phyloP scores from a whole-genome alignment of 148 eudicot genomes.

The Persicaria maculosa region DNA sequence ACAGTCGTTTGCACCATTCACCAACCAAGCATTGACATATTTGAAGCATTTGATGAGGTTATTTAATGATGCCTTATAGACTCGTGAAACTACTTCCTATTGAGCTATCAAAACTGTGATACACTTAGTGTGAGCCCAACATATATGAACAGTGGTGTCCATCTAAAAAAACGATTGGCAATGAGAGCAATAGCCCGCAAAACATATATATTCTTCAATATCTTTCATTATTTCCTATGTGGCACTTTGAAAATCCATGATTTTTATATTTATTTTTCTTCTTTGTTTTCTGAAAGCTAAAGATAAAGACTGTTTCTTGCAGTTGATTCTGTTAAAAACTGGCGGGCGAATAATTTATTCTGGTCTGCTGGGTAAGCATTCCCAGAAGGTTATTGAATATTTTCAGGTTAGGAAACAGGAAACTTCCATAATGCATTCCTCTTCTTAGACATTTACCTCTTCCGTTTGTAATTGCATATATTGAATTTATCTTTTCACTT shows the following conservation, averaged over 20 bases:
- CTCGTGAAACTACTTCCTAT: no score
- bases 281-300: background rate
- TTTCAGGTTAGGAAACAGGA: slow-evolving; percentile 61
- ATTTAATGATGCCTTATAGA: background rate
- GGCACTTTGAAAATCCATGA: no score
- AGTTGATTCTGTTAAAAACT: slow-evolving; percentile 61
- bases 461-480: background rate
- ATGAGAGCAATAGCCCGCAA: no score
- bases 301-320: slow-evolving; percentile 17
- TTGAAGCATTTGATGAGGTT: slow-evolving; percentile 92
- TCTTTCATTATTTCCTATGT: no score
- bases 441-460: background rate
- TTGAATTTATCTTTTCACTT: background rate
- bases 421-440: no score
- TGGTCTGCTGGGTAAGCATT: slow-evolving; percentile 65
- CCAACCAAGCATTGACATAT: slow-evolving; percentile 85
- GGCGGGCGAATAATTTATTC: slow-evolving; percentile 72
- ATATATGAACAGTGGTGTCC: no score
- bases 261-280: background rate
- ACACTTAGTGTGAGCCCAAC: no score
- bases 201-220: no score
- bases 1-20: slow-evolving; percentile 77
- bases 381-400: slow-evolving; percentile 50
- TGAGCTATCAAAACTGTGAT: no score
- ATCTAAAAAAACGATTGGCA: no score